Conservation (phyloP, 176 grass and related monocot species). For the Puccinellia tenuiflora region DNA sequence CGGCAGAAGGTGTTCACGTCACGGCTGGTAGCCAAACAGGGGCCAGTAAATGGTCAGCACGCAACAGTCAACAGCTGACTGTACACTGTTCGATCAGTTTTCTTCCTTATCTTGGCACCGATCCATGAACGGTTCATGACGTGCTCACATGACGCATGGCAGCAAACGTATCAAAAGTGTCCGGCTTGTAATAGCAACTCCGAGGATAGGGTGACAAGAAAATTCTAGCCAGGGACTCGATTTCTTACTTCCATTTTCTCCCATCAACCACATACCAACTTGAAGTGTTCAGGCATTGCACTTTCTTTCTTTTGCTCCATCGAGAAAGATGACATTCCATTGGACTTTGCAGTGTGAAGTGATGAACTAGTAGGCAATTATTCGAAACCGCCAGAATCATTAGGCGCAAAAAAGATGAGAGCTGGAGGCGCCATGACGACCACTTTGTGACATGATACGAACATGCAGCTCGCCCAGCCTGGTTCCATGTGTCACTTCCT, state of each 20-base stretch:
- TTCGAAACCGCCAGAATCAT: not conserved
- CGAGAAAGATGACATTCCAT: not conserved
- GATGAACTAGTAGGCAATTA: not conserved
- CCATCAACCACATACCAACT: not conserved
- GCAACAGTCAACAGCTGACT: not conserved
- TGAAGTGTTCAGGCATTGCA: not conserved
- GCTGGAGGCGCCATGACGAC: not conserved
- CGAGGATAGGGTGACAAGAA: not conserved
- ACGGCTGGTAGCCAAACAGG: not conserved
- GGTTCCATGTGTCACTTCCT: not conserved
- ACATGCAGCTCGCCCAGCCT: not conserved
- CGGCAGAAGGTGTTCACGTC: not conserved
- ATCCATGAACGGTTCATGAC: not conserved
- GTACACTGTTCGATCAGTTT: not conserved
- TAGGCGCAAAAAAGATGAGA: not conserved
- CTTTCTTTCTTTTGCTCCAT: not conserved
- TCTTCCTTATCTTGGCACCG: not conserved
- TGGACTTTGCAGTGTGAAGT: slow-evolving; percentile 27
- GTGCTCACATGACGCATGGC: not conserved
- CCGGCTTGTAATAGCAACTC: not conserved
- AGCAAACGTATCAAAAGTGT: not conserved
- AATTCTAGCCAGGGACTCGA: no score
- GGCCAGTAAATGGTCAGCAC: no score
- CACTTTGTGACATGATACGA: slow-evolving; percentile 1
- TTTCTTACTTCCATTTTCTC: not conserved